Percentiles rank a stretch among this genome's conserved stretches.
phyloP scores from a whole-genome alignment of 2,329 filamentous ascomycete genomes.

The Colletotrichum coccodes region DNA sequence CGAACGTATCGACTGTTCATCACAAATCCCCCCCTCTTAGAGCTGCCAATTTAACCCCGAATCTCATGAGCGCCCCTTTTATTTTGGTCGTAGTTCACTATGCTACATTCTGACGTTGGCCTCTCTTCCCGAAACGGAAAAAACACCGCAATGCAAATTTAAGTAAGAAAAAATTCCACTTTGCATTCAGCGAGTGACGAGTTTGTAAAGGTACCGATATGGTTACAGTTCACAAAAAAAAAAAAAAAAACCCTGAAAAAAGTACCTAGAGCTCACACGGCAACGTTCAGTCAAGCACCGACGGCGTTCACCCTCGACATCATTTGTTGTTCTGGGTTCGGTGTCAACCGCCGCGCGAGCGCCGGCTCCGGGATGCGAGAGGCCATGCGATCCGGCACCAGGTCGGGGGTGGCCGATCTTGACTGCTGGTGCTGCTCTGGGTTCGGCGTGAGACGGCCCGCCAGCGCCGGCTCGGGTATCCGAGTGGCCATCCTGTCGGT shows the following conservation, averaged over 20 bases:
- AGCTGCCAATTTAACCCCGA: not conserved
- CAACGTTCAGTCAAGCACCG: slow-evolving; percentile 33
- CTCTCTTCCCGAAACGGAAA: not conserved
- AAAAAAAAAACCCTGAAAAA: not conserved
- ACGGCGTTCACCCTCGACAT: slow-evolving; percentile 40
- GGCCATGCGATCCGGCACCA: slow-evolving; percentile 60
- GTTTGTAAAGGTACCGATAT: not conserved
- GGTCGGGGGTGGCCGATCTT: slow-evolving; percentile 61
- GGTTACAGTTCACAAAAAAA: not conserved
- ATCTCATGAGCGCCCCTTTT: slow-evolving; percentile 3
- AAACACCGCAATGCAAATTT: not conserved
- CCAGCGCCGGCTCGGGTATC: slow-evolving; percentile 58
- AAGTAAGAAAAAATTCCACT: not conserved
- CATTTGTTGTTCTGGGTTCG: slow-evolving; percentile 57
- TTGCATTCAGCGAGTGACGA: slow-evolving; percentile 14
- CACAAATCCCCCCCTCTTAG: not conserved
- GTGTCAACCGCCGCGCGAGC: slow-evolving; percentile 55
- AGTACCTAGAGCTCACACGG: too few relatives aligned
- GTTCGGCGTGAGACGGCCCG: slow-evolving; percentile 57
- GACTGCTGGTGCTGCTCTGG: slow-evolving; percentile 51
- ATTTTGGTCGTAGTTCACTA: slow-evolving; percentile 5
- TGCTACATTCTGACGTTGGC: slow-evolving; percentile 9
- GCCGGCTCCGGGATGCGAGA: slow-evolving; percentile 56
- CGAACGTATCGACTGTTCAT: not conserved
- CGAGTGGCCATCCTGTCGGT: slow-evolving; percentile 54